Evolutionary conservation across 2,329 filamentous ascomycete species (phyloP), one percentile per base, ranked within the genome.

Genomic region (Paraphaeosphaeria sporulosa): DNA sequence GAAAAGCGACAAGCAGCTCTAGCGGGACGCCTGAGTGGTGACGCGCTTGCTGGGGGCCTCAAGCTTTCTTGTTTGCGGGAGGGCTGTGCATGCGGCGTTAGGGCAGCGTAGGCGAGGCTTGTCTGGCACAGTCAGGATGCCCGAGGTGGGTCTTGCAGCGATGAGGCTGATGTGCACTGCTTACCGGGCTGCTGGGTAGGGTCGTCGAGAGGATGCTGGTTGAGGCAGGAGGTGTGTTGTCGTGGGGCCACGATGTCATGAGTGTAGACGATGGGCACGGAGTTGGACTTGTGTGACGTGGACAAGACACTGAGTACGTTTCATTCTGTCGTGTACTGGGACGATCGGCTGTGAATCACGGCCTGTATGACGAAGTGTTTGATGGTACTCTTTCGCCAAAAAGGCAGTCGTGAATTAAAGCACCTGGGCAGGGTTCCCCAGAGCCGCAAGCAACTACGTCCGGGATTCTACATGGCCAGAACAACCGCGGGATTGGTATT

Each of bases 301-400:
- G n/a, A 27, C 25, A 27, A 27, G 25, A 27, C 25, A 27, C 25
- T 6, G n/a, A n/a, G 19, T 43, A 9, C 17, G 51, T 54, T 54
- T 54, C 51, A 54, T 10, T n/a, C 21, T 17, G 30, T 21, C n/a
- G 9, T 8, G 52, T 13, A 27, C 10, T 30, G n/a, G 38, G n/a
- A 55, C 43, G 52, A 55, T 55, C 40, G 40, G 46, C 52, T 55
- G 52, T 46, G 52, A 55, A 55, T 55, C 52, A 21, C 52, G 40
- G 52, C 15, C 21, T 46, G 52, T 53, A 55, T 55, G 52, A 54
- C 25, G 51, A 34, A 34, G 52, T 23, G 40, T 43, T 23, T 21
- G 52, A 55, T 15, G 8, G 19, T 8, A 4, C 2, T 12, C 36
- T 19, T 42, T n/a, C 10, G 48, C 21, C 19, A 42, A 40, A 40